Evolutionary conservation across 2,329 filamentous ascomycete species (phyloP).

Genomic region (Coniochaeta sp.): DNA sequence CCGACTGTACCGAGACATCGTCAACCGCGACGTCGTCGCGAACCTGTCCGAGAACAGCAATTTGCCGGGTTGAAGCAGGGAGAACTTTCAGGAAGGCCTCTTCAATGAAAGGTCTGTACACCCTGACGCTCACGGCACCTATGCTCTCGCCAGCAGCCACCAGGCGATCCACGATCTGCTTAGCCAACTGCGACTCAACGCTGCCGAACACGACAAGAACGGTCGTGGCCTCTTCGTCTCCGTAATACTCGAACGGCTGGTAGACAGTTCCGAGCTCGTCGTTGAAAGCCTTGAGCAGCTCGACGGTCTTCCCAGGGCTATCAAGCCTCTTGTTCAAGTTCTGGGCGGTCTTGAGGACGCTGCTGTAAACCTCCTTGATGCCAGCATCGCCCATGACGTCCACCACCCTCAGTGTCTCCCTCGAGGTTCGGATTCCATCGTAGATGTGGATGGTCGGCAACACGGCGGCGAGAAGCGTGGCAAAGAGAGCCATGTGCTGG

Average conservation of each 20-base stretch:
- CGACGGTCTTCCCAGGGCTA: constrained; percentile 61
- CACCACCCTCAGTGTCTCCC: constrained; percentile 66
- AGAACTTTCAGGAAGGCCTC: constrained; percentile 83
- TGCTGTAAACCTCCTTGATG: constrained; percentile 58
- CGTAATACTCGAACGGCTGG: constrained; percentile 87
- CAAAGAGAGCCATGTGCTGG: constrained; percentile 81
- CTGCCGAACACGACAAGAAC: constrained; percentile 92
- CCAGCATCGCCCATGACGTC: constrained; percentile 61
- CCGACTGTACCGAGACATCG: constrained; percentile 73
- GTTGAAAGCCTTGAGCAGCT: constrained; percentile 71
- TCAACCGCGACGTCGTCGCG: constrained; percentile 62
- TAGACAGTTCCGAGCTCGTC: constrained; percentile 91
- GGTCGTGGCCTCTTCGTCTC: constrained; percentile 69
- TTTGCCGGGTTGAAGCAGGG: constrained; percentile 64
- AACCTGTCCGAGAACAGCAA: constrained; percentile 89
- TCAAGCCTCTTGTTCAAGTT: constrained; percentile 63
- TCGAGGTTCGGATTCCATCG: constrained; percentile 65
- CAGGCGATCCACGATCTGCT: constrained; percentile 70
- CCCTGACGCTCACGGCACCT: constrained; percentile 82
- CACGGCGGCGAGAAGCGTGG: constrained; percentile 64
- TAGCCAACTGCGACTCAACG: constrained; percentile 77
- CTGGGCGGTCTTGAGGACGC: constrained; percentile 52
- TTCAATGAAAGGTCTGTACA: constrained; percentile 93
- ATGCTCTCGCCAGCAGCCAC: constrained; percentile 68
- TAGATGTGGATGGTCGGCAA: constrained; percentile 73